Percentiles rank a stretch among this genome's conserved stretches.
phyloP scores from a whole-genome alignment of 2,329 filamentous ascomycete genomes.

The Hawksworthiomyces lignivorus region DNA sequence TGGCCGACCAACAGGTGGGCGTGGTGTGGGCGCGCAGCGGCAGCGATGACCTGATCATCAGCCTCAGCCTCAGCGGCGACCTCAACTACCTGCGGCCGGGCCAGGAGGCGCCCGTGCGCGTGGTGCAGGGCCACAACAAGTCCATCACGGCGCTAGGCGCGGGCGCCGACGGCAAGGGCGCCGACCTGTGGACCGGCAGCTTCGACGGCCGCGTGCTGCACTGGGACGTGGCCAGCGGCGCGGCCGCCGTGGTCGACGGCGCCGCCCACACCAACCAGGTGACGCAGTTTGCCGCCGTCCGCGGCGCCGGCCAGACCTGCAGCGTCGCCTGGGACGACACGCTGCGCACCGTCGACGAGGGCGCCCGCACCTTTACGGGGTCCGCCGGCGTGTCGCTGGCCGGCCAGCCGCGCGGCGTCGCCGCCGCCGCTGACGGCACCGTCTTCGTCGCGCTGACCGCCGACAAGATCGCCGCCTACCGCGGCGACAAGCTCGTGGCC shows the following conservation, averaged over 20 bases:
- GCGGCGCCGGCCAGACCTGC: constrained; percentile 58
- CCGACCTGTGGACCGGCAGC: constrained; percentile 79
- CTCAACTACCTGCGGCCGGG: constrained; percentile 80
- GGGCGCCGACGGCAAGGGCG: constrained; percentile 45
- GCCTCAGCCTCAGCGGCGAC: constrained; percentile 78
- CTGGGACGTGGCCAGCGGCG: constrained; percentile 70
- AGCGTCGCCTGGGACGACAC: constrained; percentile 94
- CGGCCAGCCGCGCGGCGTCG: constrained; percentile 73
- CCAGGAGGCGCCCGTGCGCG: constrained; percentile 56
- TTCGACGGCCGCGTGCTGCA: constrained; percentile 81
- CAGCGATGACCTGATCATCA: constrained; percentile 81
- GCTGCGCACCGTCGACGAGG: constrained; percentile 68
- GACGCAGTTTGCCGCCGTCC: constrained; percentile 61
- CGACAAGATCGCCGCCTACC: constrained; percentile 44
- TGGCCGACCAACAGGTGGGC: constrained; percentile 85
- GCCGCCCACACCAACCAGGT: constrained; percentile 81
- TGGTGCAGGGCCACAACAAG: constrained; percentile 86
- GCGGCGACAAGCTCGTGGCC: constrained; percentile 52
- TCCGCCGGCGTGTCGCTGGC: constrained; percentile 53
- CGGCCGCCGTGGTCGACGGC: constrained; percentile 66
- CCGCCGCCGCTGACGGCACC: constrained; percentile 39
- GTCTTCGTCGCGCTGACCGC: constrained; percentile 51
- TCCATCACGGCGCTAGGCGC: constrained; percentile 71
- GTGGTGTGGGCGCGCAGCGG: constrained; percentile 82
- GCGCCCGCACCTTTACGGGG: constrained; percentile 68